These are phyloP conservation scores for Scleroderma bovista DNA, from an alignment of 768 basidiomycete genomes.

Conservation along the genomic window DNA sequence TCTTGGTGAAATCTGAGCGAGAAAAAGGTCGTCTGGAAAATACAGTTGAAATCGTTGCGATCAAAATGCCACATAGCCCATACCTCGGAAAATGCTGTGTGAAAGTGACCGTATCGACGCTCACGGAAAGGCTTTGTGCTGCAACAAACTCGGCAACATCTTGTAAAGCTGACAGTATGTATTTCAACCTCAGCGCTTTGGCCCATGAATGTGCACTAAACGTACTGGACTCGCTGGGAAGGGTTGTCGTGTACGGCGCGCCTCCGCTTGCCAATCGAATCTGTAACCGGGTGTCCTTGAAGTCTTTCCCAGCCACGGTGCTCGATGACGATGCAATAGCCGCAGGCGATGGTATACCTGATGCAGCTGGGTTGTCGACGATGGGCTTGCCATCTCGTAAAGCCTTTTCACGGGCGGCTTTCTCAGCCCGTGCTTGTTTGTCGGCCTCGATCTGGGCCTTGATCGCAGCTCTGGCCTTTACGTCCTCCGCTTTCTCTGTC, in stretches of 20 bases:
- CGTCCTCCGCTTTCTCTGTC: slow-evolving; percentile 86
- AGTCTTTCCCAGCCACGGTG: slow-evolving; percentile 60
- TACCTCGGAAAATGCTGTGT: slow-evolving; percentile 84
- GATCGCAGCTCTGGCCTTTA: slow-evolving; percentile 77
- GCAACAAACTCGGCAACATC: slow-evolving; percentile 89
- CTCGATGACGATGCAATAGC: slow-evolving; percentile 33
- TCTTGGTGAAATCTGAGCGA: slow-evolving; percentile 68
- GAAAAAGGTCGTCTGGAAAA: slow-evolving; percentile 68
- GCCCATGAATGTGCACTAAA: slow-evolving; percentile 11
- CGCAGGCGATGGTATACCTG: slow-evolving; percentile 30
- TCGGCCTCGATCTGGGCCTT: slow-evolving; percentile 95
- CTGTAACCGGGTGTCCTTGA: slow-evolving; percentile 84
- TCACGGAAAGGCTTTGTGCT: slow-evolving; percentile 59
- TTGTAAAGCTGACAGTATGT: slow-evolving; percentile 50
- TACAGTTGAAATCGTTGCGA: neutral
- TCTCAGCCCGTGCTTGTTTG: slow-evolving; percentile 84
- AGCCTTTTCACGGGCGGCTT: slow-evolving; percentile 86
- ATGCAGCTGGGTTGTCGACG: slow-evolving; percentile 26
- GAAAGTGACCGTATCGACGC: slow-evolving; percentile 75
- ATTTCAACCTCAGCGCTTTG: neutral
- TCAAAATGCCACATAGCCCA: slow-evolving; percentile 11
- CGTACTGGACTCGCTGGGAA: slow-evolving; percentile 76
- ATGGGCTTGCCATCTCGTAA: slow-evolving; percentile 70
- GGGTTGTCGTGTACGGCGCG: slow-evolving; percentile 75
- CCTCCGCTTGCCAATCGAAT: slow-evolving; percentile 76